Evolutionary conservation across 2,329 filamentous ascomycete genomes (phyloP), one percentile per base, ranked within the genome.

Genomic region (Cadophora luteo-olivacea): DNA sequence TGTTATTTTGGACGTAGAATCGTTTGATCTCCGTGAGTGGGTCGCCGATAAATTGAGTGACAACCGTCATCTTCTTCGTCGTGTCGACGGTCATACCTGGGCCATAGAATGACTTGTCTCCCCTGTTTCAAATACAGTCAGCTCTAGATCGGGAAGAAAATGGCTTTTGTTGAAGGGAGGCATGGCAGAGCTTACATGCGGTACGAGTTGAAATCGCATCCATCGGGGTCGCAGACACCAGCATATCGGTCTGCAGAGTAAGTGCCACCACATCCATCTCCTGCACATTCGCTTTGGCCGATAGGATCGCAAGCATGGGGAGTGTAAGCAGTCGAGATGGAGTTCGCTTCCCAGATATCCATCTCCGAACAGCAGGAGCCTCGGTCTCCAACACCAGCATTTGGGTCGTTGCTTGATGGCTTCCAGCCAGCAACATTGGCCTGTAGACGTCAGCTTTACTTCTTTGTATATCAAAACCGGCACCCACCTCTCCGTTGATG

Each of bases 351-450:
- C 87, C 86, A 89, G 76, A 89, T 83, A 74, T 91, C 89, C 84
- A 91, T 89, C 79, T 91, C 89, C 51, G 84, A 80, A 77, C 89
- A 91, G 84, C 89, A 91, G 51, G 87, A 82, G 70, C 89, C 89
- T 62, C 84, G 80, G 52, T 79, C 78, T 45, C 85, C 86, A 22
- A 79, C 76, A 67, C 86, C 87, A 29, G 84, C 81, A 76, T 87
- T 87, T 66, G 78, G 73, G 75, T 86, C 83, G 68, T 80, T 84
- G 33, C 70, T 67, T 0, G 83, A 83, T 22, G 84, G 76, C 11
- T 66, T 70, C 85, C 85, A 87, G 69, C 82, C 82, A 9, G 85
- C 83, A n/a, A 83, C 79, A 73, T 89, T 89, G 45, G 80, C 86
- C 82, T 85, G 33, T 61, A 25, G 38, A 1, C 25, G 36, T 66